A percentile compares a stretch with the other conserved stretches of the same genome.
Conservation (phyloP, 306 rosid species). For the Sphenostylis stenocarpa region DNA sequence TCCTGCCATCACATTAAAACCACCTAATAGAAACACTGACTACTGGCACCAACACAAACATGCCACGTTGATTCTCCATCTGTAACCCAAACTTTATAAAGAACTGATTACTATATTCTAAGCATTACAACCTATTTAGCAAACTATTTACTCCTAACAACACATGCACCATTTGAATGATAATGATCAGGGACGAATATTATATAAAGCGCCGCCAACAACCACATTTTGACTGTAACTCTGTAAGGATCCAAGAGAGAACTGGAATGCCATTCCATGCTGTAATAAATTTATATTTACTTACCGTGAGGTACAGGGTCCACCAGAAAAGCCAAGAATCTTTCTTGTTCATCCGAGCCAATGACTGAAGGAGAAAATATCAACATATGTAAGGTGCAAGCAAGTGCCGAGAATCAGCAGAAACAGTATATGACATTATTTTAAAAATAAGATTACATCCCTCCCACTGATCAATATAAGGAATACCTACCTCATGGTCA, state of each 20-base stretch:
- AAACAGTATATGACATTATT: neutral
- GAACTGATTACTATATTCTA: neutral
- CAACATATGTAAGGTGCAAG: conserved; percentile 23
- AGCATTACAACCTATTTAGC: neutral
- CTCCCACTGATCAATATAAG: neutral
- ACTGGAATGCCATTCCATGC: neutral
- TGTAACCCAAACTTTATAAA: neutral
- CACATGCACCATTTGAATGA: conserved; percentile 12
- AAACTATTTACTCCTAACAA: neutral
- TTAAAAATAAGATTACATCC: conserved; percentile 7
- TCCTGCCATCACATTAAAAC: neutral
- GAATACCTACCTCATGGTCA: conserved; percentile 79
- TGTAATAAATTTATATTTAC: conserved; percentile 32
- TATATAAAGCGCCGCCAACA: neutral
- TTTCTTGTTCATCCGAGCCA: conserved; percentile 95
- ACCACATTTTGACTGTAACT: neutral
- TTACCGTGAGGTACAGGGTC: conserved; percentile 86
- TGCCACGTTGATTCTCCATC: neutral
- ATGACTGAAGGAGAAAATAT: conserved; percentile 48
- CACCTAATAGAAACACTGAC: neutral
- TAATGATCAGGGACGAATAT: neutral
- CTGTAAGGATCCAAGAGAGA: neutral
- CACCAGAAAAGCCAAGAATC: conserved; percentile 99
- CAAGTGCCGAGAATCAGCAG: neutral
- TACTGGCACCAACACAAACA: neutral